Percentiles rank a stretch among this genome's conserved stretches.
phyloP scores from a whole-genome alignment of 805 yeast genomes.

The Candida maesae region DNA sequence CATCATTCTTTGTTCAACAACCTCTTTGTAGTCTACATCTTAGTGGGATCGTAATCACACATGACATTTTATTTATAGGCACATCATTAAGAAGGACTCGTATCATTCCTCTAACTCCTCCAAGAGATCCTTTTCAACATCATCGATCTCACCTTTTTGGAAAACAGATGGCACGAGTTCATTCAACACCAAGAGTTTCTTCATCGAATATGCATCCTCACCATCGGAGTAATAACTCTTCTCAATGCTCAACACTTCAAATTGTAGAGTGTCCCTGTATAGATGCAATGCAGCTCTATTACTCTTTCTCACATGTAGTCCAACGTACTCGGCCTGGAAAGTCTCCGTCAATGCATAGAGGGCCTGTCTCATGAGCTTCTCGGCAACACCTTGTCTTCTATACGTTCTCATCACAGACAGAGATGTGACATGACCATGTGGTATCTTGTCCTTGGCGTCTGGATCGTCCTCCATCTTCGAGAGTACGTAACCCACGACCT shows the following conservation, averaged over 20 bases:
- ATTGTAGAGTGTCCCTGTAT: constrained; percentile 78
- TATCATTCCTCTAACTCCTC: constrained; percentile 29
- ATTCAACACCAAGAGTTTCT: constrained; percentile 57
- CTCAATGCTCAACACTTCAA: constrained; percentile 79
- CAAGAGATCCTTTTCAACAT: constrained; percentile 46
- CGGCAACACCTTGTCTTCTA: constrained; percentile 93
- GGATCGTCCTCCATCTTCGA: constrained; percentile 98
- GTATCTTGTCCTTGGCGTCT: constrained; percentile 60
- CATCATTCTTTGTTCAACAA: too few relatives aligned
- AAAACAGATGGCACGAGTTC: constrained; percentile 57
- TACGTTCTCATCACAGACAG: constrained; percentile 93
- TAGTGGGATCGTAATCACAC: neutral
- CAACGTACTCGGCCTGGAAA: constrained; percentile 77
- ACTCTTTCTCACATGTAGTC: constrained; percentile 89
- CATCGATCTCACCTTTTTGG: constrained; percentile 52
- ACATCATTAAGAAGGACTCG: too few relatives aligned
- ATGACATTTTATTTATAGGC: neutral
- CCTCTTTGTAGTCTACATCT: too few relatives aligned
- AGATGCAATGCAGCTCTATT: constrained; percentile 92
- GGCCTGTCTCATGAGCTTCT: constrained; percentile 81
- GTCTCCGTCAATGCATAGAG: constrained; percentile 76
- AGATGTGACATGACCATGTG: constrained; percentile 93
- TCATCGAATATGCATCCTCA: constrained; percentile 97
- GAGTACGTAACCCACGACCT: constrained; percentile 91
- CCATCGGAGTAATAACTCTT: constrained; percentile 94